Evolutionary conservation across 1,139 yeast genomes (phyloP).

Genomic region (Suhomyces atakaporum): DNA sequence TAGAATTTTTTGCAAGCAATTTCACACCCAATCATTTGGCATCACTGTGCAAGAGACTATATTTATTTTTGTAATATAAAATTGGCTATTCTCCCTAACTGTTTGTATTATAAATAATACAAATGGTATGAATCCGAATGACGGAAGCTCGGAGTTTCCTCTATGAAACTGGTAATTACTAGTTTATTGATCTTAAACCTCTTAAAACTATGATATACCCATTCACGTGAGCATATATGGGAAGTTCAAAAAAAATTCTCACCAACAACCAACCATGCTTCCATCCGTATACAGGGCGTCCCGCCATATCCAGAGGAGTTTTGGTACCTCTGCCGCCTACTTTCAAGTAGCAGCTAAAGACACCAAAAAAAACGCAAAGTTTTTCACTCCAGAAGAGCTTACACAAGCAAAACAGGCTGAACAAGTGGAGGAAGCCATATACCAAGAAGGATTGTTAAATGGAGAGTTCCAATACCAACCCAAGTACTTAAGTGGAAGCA

Average conservation of each 20-base stretch:
- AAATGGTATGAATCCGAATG: too few relatives aligned
- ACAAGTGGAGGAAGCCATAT: constrained; percentile 31
- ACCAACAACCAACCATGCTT: constrained; percentile 4
- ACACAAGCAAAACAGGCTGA: constrained; percentile 29
- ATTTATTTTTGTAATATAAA: too few relatives aligned
- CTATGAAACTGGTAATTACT: too few relatives aligned
- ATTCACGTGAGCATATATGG: too few relatives aligned
- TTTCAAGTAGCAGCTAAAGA: constrained; percentile 3
- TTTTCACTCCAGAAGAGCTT: constrained; percentile 35
- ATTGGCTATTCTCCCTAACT: too few relatives aligned
- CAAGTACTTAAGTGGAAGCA: constrained; percentile 38
- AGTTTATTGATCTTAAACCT: too few relatives aligned
- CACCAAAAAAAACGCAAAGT: constrained; percentile 16
- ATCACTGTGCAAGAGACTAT: too few relatives aligned
- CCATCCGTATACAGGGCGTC: constrained; percentile 7
- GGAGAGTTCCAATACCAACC: constrained; percentile 44
- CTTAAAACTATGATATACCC: too few relatives aligned
- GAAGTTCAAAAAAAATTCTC: constrained; percentile 9
- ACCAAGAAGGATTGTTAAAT: constrained; percentile 30
- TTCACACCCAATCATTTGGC: too few relatives aligned
- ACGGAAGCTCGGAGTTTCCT: too few relatives aligned
- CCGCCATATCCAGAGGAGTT: constrained; percentile 7
- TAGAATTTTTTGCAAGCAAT: too few relatives aligned
- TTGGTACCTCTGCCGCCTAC: constrained; percentile 6
- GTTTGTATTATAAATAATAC: too few relatives aligned